Evolutionary conservation across 495 filamentous ascomycete species (phyloP).

Genomic region (Amniculicola lignicola): DNA sequence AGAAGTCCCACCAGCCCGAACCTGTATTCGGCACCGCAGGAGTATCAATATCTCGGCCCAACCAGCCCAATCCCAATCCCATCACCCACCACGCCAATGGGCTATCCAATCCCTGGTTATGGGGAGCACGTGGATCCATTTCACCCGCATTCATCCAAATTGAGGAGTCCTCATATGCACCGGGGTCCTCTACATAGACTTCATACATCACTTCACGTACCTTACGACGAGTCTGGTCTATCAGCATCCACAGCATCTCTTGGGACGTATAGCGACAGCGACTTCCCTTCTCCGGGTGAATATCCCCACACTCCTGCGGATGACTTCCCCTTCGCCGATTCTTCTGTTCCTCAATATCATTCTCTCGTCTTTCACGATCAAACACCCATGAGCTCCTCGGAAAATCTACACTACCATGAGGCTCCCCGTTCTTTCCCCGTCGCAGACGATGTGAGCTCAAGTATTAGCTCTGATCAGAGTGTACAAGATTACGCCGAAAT

Average conservation of each 20-base stretch:
- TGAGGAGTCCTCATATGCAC: slow-evolving; percentile 27
- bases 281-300: slow-evolving; percentile 47
- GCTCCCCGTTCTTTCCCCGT: slow-evolving; percentile 33
- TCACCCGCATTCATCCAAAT: slow-evolving; percentile 32
- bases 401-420: slow-evolving; percentile 31
- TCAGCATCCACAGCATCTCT: slow-evolving; percentile 46
- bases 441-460: slow-evolving; percentile 41
- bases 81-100: slow-evolving; percentile 28
- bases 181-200: slow-evolving; percentile 43
- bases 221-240: slow-evolving; percentile 41
- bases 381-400: slow-evolving; percentile 31
- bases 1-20: slow-evolving; percentile 25
- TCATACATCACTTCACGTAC: slow-evolving; percentile 41
- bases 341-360: slow-evolving; percentile 30
- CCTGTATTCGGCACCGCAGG: slow-evolving; percentile 28
- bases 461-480: slow-evolving; percentile 41
- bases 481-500: slow-evolving; percentile 35
- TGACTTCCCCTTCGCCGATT: slow-evolving; percentile 35
- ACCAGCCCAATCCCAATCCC: slow-evolving; percentile 41
- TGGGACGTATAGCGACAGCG: slow-evolving; percentile 47
- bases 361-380: slow-evolving; percentile 26
- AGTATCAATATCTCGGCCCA: slow-evolving; percentile 26
- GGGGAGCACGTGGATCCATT: slow-evolving; percentile 37
- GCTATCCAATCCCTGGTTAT: slow-evolving; percentile 38
- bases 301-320: slow-evolving; percentile 40